Percentiles rank a stretch among this genome's conserved stretches.
These are phyloP conservation scores for Medicago lupulina DNA, from an alignment of 306 rosid genomes.

Conservation along the genomic window DNA sequence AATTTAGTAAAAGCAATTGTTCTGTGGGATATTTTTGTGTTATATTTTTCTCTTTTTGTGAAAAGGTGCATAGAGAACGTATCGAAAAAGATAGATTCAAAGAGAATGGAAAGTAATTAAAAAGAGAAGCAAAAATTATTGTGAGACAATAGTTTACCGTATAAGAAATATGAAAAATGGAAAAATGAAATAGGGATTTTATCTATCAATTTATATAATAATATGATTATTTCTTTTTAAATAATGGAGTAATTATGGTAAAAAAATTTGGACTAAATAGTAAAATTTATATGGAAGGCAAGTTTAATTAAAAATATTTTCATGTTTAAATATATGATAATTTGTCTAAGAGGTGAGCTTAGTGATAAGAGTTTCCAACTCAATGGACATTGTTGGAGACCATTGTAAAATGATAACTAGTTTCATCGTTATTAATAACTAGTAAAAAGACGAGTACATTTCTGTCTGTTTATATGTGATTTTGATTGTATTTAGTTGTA, in stretches of 20 bases:
- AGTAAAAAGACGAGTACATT: too few relatives aligned
- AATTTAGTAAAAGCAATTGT: slow-evolving; percentile 2
- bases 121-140: not conserved
- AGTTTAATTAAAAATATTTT: not conserved
- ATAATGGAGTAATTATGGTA: not conserved
- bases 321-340: not conserved
- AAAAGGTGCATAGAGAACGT: not conserved
- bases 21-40: not conserved
- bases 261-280: too few relatives aligned
- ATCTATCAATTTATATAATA: not conserved
- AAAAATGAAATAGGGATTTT: not conserved
- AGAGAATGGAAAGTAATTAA: not conserved
- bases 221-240: not conserved
- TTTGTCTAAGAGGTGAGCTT: too few relatives aligned
- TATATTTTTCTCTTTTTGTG: not conserved
- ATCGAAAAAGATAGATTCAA: not conserved
- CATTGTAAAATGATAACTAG: too few relatives aligned
- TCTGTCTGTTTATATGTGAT: too few relatives aligned
- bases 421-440: too few relatives aligned
- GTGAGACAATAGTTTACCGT: not conserved
- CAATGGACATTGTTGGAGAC: too few relatives aligned
- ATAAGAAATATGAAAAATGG: not conserved
- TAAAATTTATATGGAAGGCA: not conserved
- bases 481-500: too few relatives aligned
- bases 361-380: too few relatives aligned